Conservation (phyloP, 192 early-diverging fungal species). For the Entophlyctis luteolus region DNA sequence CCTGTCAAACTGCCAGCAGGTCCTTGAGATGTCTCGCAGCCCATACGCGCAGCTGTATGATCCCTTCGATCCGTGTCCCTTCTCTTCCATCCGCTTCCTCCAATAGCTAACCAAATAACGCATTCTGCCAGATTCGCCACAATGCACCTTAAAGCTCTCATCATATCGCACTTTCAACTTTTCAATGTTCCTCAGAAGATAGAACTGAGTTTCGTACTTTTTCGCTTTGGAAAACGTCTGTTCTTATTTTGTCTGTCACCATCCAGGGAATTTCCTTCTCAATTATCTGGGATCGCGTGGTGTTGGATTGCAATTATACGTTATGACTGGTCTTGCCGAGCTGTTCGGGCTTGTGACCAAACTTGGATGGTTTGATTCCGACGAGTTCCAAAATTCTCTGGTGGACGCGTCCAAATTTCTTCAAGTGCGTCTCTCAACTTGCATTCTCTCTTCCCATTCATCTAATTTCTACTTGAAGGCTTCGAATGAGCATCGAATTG, state of each 20-base stretch:
- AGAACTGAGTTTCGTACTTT: conserved; percentile 55
- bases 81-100: conserved; percentile 2
- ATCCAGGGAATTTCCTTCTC: conserved; percentile 58
- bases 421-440: conserved; percentile 14
- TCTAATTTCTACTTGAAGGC: conserved; percentile 34
- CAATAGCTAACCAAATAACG: conserved; percentile 9
- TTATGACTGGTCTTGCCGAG: conserved; percentile 55
- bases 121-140: conserved; percentile 41
- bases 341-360: conserved; percentile 64
- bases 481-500: conserved; percentile 51
- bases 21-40: conserved; percentile 58
- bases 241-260: neutral
- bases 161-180: conserved; percentile 56
- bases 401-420: conserved; percentile 26
- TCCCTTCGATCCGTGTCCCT: neutral
- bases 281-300: conserved; percentile 39
- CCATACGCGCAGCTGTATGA: conserved; percentile 64
- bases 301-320: conserved; percentile 39
- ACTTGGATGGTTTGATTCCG: conserved; percentile 70
- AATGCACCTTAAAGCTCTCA: conserved; percentile 53
- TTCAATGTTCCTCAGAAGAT: conserved; percentile 48
- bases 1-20: conserved; percentile 49
- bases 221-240: neutral
- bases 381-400: conserved; percentile 57
- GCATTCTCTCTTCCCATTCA: neutral